phyloP scores from a whole-genome alignment of 768 basidiomycete genomes.

The Rhodotorula paludigena region DNA sequence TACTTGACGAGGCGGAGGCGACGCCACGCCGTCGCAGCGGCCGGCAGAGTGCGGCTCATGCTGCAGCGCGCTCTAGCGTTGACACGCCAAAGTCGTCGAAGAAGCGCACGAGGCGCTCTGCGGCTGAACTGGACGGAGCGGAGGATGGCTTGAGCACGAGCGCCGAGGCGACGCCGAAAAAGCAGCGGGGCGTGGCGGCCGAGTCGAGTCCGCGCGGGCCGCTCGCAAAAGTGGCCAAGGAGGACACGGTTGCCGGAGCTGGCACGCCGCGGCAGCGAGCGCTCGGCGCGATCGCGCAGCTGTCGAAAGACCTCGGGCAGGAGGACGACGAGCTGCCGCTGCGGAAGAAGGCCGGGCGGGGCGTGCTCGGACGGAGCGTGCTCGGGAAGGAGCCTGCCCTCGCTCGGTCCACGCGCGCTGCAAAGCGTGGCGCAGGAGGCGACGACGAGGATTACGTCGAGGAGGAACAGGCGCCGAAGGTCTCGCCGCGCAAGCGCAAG shows the following conservation, averaged over 20 bases:
- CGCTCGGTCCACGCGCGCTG: background rate
- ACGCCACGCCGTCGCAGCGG: background rate
- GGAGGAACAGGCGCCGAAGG: background rate
- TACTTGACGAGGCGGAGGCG: background rate
- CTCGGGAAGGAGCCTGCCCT: background rate
- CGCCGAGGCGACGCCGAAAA: background rate
- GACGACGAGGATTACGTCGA: background rate
- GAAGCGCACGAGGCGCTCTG: background rate
- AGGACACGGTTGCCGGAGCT: too few relatives aligned
- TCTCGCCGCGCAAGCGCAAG: background rate
- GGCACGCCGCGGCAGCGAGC: conserved; percentile 23
- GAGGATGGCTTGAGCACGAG: background rate
- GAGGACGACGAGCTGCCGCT: background rate
- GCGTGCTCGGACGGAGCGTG: background rate
- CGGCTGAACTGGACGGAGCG: background rate
- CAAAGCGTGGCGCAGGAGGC: background rate
- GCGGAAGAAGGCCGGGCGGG: background rate
- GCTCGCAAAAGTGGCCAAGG: too few relatives aligned
- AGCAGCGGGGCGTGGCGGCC: background rate
- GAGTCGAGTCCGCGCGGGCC: background rate
- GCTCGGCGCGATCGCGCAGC: conserved; percentile 26
- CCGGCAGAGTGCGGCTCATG: background rate
- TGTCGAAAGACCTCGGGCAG: conserved; percentile 16
- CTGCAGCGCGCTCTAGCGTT: background rate
- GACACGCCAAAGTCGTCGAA: background rate